Evolutionary conservation across 2,329 filamentous ascomycete genomes (phyloP), one percentile per base, ranked within the genome.

Genomic region (Cytospora schulzeri): DNA sequence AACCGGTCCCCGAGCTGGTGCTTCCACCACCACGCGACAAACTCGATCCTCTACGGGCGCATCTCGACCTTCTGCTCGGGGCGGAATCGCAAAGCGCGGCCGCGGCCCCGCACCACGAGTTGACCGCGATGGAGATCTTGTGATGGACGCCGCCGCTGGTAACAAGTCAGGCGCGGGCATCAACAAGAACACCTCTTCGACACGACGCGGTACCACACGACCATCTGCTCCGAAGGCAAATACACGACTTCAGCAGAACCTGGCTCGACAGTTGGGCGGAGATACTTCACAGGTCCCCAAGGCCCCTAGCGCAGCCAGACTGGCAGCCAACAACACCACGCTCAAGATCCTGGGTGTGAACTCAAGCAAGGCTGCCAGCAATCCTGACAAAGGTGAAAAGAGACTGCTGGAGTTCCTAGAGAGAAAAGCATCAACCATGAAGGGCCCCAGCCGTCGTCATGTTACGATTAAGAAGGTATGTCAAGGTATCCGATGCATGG

Each of bases 391-490:
- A 57, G 90, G 90, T 24, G 73, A 90, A 29, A 82, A 83, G 66
- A 84, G 86, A 65, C 80, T 92, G 33, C 75, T 92, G 60, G 79
- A 80, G 58, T 92, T 92, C 73, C 77, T 93, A 68, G 88, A 92
- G 77, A 86, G 88, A 71, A 92, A 92, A 75, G 84, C 89, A 55
- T 53, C 59, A 28, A 45, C 58, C 28, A n/a, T 67, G n/a, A 67
- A 62, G 55, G 65, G 62, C 33, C 82, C 83, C 62, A 77, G 81
- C 68, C 80, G 86, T 71, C 79, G 83, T 71, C 79, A 80, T 69
- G 80, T 91, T 70, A 87, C 83, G 74, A 88, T 93, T 68, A 88
- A 86, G 79, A 91, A 92, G 88, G 91, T 93, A 91, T 86, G 89
- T 90, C 76, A 77, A 68, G 69, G 70, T 71, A 75, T 76, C 76